Percentiles rank a stretch among this genome's conserved stretches.
Conservation (phyloP, 208 protist genomes). For the Trypanosoma avium region DNA sequence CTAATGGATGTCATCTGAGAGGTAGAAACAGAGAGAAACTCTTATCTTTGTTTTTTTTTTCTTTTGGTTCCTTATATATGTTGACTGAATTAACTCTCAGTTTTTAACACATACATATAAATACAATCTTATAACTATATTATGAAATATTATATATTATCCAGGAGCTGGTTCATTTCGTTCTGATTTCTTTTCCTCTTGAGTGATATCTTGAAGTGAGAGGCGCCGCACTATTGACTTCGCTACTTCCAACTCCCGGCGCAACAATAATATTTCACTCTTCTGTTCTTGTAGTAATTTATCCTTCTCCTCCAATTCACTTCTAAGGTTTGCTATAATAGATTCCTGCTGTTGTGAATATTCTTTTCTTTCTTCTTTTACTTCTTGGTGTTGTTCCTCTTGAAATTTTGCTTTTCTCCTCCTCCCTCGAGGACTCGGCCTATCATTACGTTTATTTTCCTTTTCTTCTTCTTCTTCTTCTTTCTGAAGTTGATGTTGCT, state of each 20-base stretch:
- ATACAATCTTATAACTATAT: too few relatives aligned
- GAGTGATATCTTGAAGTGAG: conserved; percentile 10
- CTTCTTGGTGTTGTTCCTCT: too few relatives aligned
- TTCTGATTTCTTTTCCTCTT: neutral
- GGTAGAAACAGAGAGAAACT: too few relatives aligned
- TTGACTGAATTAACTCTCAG: too few relatives aligned
- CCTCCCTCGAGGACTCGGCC: neutral
- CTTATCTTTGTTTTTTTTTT: too few relatives aligned
- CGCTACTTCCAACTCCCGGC: conserved; percentile 34
- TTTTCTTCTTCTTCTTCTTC: neutral
- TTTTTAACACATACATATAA: too few relatives aligned
- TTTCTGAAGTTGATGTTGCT: too few relatives aligned
- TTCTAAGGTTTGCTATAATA: conserved; percentile 35
- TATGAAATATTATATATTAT: neutral
- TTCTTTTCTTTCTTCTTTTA: neutral
- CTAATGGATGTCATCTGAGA: too few relatives aligned
- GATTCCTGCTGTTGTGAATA: neutral
- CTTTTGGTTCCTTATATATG: too few relatives aligned
- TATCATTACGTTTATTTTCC: neutral
- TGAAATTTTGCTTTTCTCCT: neutral
- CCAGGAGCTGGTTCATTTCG: neutral
- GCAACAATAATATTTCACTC: conserved; percentile 17
- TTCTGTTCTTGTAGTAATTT: conserved; percentile 11
- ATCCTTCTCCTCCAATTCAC: conserved; percentile 24
- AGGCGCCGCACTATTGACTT: conserved; percentile 37